These are phyloP conservation scores for Sistotremastrum suecicum DNA, from an alignment of 768 basidiomycete species.

Conservation along the genomic window DNA sequence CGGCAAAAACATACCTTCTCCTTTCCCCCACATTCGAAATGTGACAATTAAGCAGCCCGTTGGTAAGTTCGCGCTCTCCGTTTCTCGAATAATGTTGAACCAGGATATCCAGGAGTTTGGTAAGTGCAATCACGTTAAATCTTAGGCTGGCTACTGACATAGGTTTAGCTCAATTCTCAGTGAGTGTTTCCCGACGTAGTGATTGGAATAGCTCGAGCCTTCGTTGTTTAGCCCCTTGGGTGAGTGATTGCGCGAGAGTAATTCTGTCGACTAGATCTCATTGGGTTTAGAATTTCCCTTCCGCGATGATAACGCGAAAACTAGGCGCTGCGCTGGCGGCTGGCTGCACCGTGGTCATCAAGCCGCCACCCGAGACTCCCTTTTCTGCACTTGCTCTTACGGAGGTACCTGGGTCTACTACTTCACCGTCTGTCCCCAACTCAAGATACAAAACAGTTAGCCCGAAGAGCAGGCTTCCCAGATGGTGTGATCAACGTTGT, in stretches of 20 bases:
- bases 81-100: conserved; percentile 23
- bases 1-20: conserved; percentile 80
- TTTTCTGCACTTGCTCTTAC: conserved; percentile 83
- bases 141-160: background rate
- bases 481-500: conserved; percentile 92
- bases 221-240: too few species aligned
- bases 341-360: conserved; percentile 93
- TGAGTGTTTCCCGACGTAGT: too few species aligned
- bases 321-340: conserved; percentile 81
- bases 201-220: too few species aligned
- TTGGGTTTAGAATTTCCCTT: conserved; percentile 91
- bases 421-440: background rate
- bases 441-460: conserved; percentile 35
- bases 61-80: conserved; percentile 28
- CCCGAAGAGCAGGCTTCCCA: conserved; percentile 81
- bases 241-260: too few species aligned
- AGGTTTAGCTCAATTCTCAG: background rate
- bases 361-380: conserved; percentile 90
- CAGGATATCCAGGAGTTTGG: conserved; percentile 28
- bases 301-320: conserved; percentile 90
- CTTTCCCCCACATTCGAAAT: conserved; percentile 57
- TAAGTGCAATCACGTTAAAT: conserved; percentile 13
- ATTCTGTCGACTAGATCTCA: conserved; percentile 40
- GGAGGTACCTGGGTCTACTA: conserved; percentile 38
- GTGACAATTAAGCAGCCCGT: conserved; percentile 89